phyloP scores from a whole-genome alignment of 257 asterid species.

The Scutellaria galericulata region DNA sequence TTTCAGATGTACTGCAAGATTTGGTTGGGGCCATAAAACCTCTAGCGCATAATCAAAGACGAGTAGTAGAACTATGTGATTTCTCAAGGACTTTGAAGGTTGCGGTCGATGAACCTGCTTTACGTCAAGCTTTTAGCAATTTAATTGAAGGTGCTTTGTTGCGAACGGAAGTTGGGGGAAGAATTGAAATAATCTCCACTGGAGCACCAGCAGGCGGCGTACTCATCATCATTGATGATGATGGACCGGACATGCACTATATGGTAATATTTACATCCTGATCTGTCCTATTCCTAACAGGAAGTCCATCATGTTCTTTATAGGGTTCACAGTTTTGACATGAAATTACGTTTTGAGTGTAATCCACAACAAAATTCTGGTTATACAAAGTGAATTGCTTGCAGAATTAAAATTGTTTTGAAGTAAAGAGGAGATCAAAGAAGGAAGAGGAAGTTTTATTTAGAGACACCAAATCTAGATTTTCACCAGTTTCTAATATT shows the following conservation, averaged over 20 bases:
- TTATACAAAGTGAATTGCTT: not conserved
- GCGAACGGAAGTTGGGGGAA: conserved; percentile 80
- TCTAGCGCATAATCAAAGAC: conserved; percentile 71
- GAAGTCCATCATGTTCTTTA: not conserved
- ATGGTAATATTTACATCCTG: conserved; percentile 63
- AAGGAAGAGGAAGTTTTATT: conserved; percentile 5
- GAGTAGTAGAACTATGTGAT: conserved; percentile 65
- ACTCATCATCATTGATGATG: conserved; percentile 84
- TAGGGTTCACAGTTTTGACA: not conserved
- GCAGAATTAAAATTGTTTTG: not conserved
- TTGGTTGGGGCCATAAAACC: conserved; percentile 87
- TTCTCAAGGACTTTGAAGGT: conserved; percentile 66
- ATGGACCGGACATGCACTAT: conserved; percentile 97
- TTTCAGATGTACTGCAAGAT: conserved; percentile 69
- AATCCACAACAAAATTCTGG: not conserved
- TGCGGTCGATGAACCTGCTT: conserved; percentile 86
- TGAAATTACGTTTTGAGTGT: not conserved
- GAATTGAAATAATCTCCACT: conserved; percentile 68
- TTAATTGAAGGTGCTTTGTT: conserved; percentile 88
- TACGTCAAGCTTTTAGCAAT: conserved; percentile 94
- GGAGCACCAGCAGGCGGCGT: conserved; percentile 93
- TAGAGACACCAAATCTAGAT: not conserved
- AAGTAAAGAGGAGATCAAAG: not conserved
- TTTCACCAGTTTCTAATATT: not conserved
- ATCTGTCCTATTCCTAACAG: no score